phyloP scores from a whole-genome alignment of 345 rosid genomes.

The Chamaenerion angustifolium region DNA sequence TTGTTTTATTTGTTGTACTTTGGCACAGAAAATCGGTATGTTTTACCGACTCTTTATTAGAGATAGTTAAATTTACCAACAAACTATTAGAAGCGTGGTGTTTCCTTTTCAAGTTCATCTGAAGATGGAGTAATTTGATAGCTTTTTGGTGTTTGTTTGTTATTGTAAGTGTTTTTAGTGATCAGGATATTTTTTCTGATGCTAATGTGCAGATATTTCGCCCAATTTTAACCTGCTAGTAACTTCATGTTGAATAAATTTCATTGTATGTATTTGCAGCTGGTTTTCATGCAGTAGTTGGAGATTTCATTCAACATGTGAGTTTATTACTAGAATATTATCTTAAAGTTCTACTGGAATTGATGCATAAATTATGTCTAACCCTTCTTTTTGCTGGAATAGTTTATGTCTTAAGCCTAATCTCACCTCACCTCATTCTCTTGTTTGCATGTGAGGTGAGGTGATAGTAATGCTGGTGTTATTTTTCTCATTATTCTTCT shows the following conservation, averaged over 20 bases:
- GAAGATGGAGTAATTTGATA: slow-evolving; percentile 8
- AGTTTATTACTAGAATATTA: not conserved
- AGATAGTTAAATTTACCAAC: no score
- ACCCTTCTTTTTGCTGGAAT: slow-evolving; percentile 7
- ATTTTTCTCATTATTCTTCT: not conserved
- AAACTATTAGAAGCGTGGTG: no score
- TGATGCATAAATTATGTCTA: no score
- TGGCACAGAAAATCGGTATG: no score
- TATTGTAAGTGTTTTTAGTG: not conserved
- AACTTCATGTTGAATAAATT: slow-evolving; percentile 15
- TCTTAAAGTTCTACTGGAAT: not conserved
- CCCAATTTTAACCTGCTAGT: slow-evolving; percentile 16
- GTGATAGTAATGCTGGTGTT: not conserved
- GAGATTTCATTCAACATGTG: slow-evolving; percentile 5
- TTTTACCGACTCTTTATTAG: no score
- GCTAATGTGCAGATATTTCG: slow-evolving; percentile 1
- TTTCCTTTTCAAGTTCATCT: no score
- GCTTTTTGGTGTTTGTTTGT: slow-evolving; percentile 8
- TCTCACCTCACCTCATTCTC: no score
- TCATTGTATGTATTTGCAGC: not conserved
- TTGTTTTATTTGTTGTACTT: not conserved
- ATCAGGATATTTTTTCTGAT: no score
- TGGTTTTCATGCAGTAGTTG: slow-evolving; percentile 6
- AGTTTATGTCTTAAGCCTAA: not conserved
- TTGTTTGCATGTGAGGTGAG: not conserved